These are phyloP conservation scores for Jamesozyma rosinii DNA, from an alignment of 805 yeast genomes.

Conservation along the genomic window DNA sequence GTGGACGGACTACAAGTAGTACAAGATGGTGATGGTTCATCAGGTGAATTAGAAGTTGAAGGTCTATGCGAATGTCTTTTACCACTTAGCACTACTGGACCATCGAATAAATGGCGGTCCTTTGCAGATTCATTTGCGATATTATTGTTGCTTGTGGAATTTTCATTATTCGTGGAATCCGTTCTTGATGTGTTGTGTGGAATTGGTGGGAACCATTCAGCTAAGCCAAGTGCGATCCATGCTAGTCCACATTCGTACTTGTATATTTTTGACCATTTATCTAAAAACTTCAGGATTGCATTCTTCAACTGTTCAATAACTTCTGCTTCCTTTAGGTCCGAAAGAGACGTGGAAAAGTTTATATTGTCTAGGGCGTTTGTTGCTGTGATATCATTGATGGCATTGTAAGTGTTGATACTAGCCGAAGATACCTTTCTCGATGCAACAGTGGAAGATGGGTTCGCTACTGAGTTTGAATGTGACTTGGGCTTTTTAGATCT, in stretches of 20 bases:
- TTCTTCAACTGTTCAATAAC: constrained; percentile 49
- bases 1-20: neutral
- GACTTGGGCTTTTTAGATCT: constrained; percentile 8
- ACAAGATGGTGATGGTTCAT: neutral
- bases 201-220: constrained; percentile 76
- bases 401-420: no score
- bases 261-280: constrained; percentile 70
- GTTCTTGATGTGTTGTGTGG: constrained; percentile 36
- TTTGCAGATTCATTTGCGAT: constrained; percentile 4
- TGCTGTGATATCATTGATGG: no score
- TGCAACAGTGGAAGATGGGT: no score
- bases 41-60: neutral
- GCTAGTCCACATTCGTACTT: constrained; percentile 75
- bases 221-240: constrained; percentile 81
- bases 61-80: constrained; percentile 16
- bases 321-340: constrained; percentile 24
- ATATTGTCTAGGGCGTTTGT: no score
- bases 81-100: constrained; percentile 21
- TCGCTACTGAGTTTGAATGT: no score
- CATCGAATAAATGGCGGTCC: constrained; percentile 11
- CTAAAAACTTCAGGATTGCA: constrained; percentile 54
- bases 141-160: constrained; percentile 5
- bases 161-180: constrained; percentile 10
- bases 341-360: no score
- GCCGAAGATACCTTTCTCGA: no score